Evolutionary conservation across 2,329 filamentous ascomycete genomes (phyloP), one percentile per base, ranked within the genome.

Genomic region (Arthrobotrys entomopaga): DNA sequence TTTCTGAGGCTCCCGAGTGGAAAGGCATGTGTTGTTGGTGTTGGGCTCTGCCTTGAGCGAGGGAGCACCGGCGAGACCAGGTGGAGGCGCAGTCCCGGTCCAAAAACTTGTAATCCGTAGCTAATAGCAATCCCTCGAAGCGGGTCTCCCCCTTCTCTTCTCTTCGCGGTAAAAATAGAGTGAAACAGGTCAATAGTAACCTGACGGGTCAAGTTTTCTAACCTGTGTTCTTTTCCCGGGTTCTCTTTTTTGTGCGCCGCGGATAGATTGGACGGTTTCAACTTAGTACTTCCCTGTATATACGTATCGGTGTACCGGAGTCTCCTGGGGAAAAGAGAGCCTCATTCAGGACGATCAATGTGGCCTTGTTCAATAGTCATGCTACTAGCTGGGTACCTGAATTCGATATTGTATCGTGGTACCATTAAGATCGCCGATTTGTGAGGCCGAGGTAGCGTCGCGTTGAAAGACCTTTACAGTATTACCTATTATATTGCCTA

Each of bases 51-150:
- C 65, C 65, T 63, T 70, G 58, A 34, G 15, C 49, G 50, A 53
- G 59, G 66, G 66, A 26, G 48, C 59, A 52, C 66, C 66, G 29
- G n/a, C n/a, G n/a, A n/a, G n/a, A n/a, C n/a, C n/a, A 58, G 66
- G 66, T 71, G 66, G 66, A 71, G 66, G 66, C 66, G 66, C 66
- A 71, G 66, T 71, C 19, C 66, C 66, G 52, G 66, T 20, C 22
- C 40, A 15, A 46, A 40, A 40, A 19, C 42, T 46, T 34, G 29
- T 34, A 34, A 34, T 34, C 29, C 29, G n/a, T n/a, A n/a, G n/a
- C n/a, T n/a, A n/a, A n/a, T n/a, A 34, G 29, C 29, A 34, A 34
- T 34, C 29, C 29, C 29, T 34, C 29, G 6, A 34, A 34, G 29
- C 29, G 29, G 29, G 16, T 19, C 42, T 40, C 6, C 38, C 6